Conservation (phyloP, 768 basidiomycete genomes). For the Russula brevipes region DNA sequence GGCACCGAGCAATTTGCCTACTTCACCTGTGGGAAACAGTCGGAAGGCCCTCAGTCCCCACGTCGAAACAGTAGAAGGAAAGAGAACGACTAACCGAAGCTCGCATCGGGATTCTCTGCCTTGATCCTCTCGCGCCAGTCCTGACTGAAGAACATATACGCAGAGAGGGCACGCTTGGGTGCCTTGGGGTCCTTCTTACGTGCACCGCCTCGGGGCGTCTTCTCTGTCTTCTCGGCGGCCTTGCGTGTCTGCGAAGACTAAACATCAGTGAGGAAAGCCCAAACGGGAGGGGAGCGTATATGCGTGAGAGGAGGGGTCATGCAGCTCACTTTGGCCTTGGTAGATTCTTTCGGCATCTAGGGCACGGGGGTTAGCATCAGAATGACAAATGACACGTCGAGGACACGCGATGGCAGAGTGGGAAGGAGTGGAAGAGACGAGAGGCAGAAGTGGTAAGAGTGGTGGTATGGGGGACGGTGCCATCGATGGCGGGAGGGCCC, state of each 20-base stretch:
- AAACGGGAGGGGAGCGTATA: conserved; percentile 17
- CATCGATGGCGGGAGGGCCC: conserved; percentile 15
- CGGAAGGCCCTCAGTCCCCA: conserved; percentile 17
- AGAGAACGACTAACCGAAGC: conserved; percentile 60
- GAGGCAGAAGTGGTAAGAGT: background rate
- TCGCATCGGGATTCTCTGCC: conserved; percentile 89
- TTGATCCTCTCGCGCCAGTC: conserved; percentile 96
- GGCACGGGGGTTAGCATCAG: conserved; percentile 34
- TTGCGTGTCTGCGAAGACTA: conserved; percentile 50
- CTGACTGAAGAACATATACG: conserved; percentile 99
- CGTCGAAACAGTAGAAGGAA: conserved; percentile 8
- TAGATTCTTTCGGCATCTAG: conserved; percentile 75
- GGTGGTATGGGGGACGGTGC: background rate
- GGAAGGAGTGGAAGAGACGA: conserved; percentile 6
- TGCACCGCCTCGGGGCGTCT: conserved; percentile 43
- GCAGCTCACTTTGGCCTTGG: conserved; percentile 60
- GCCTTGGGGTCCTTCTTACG: conserved; percentile 76
- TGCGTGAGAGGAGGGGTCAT: conserved; percentile 24
- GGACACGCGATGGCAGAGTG: conserved; percentile 28
- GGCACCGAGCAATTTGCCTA: conserved; percentile 90
- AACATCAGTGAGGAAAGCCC: conserved; percentile 17
- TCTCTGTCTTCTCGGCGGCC: conserved; percentile 69
- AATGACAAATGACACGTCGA: conserved; percentile 39
- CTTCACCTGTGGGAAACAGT: conserved; percentile 54
- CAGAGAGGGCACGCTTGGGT: conserved; percentile 89